These are phyloP conservation scores for Quercus dentata DNA, from an alignment of 306 rosid genomes.

Conservation along the genomic window DNA sequence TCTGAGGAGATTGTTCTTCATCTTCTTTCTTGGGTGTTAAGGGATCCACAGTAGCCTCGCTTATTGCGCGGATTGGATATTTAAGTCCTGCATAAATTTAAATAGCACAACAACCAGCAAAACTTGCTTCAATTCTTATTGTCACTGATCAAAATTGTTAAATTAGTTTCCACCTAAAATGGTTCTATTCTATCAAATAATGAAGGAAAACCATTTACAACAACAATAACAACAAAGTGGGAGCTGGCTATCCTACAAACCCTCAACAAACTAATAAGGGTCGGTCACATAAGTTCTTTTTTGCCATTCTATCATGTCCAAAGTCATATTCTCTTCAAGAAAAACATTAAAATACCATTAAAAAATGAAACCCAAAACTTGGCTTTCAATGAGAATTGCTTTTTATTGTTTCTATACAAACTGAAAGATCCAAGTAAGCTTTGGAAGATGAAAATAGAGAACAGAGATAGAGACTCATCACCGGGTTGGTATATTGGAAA, in stretches of 20 bases:
- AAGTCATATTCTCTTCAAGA: too few relatives aligned
- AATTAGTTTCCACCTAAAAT: neutral
- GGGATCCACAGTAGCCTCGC: constrained; percentile 42
- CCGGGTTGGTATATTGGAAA: constrained; percentile 36
- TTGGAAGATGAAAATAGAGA: neutral
- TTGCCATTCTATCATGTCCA: too few relatives aligned
- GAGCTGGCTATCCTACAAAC: too few relatives aligned
- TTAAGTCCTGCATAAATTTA: constrained; percentile 29
- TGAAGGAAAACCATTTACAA: neutral
- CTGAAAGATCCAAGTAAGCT: neutral
- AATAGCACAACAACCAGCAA: neutral
- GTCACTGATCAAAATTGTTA: neutral
- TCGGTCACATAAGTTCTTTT: too few relatives aligned
- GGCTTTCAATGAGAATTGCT: neutral
- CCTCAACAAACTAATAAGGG: too few relatives aligned
- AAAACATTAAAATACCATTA: neutral
- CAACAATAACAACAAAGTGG: too few relatives aligned
- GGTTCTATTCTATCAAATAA: neutral
- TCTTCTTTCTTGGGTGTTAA: constrained; percentile 38
- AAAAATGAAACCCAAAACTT: neutral
- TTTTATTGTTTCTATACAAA: neutral
- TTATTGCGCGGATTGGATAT: constrained; percentile 44
- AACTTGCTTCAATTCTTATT: neutral
- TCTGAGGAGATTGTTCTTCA: constrained; percentile 35
- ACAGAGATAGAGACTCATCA: constrained; percentile 26